Percentiles rank a stretch among this genome's conserved stretches.
These are phyloP conservation scores for Karstenula rhodostoma DNA, from an alignment of 2,329 filamentous ascomycete species.

Conservation along the genomic window DNA sequence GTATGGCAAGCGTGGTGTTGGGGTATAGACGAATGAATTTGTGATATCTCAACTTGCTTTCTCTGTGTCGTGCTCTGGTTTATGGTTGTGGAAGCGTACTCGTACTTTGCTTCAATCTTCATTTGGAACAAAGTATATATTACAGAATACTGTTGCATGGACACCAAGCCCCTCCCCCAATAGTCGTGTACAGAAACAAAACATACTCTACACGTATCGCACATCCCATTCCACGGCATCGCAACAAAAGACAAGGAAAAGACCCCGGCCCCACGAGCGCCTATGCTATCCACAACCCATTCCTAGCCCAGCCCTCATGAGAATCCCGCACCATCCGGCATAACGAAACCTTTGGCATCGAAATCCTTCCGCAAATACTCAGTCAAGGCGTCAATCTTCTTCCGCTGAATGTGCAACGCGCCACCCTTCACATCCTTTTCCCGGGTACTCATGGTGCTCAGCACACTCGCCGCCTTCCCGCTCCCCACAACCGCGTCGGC, in stretches of 20 bases:
- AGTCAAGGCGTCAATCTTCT: constrained; percentile 57
- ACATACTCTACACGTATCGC: constrained; percentile 8
- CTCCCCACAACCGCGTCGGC: constrained; percentile 5
- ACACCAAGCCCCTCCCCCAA: not conserved
- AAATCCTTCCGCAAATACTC: constrained; percentile 55
- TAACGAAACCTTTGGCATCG: constrained; percentile 55
- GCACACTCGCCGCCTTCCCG: constrained; percentile 34
- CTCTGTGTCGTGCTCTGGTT: not conserved
- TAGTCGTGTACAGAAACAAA: not conserved
- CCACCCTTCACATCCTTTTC: constrained; percentile 49
- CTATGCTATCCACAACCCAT: not conserved
- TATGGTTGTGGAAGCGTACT: not conserved
- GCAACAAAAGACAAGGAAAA: not conserved
- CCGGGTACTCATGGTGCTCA: constrained; percentile 48
- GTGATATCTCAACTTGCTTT: too few species aligned
- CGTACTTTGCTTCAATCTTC: not conserved
- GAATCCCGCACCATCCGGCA: constrained; percentile 54
- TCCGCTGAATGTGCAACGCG: constrained; percentile 58
- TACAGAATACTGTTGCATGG: not conserved
- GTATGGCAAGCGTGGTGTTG: constrained; percentile 5
- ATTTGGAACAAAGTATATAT: not conserved
- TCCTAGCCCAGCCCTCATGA: constrained; percentile 23
- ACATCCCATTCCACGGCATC: not conserved
- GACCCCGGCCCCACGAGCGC: not conserved
- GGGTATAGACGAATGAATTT: constrained; percentile 5